Evolutionary conservation across 2,329 filamentous ascomycete genomes (phyloP), one percentile per base, ranked within the genome.

Genomic region (Neonectria punicea): DNA sequence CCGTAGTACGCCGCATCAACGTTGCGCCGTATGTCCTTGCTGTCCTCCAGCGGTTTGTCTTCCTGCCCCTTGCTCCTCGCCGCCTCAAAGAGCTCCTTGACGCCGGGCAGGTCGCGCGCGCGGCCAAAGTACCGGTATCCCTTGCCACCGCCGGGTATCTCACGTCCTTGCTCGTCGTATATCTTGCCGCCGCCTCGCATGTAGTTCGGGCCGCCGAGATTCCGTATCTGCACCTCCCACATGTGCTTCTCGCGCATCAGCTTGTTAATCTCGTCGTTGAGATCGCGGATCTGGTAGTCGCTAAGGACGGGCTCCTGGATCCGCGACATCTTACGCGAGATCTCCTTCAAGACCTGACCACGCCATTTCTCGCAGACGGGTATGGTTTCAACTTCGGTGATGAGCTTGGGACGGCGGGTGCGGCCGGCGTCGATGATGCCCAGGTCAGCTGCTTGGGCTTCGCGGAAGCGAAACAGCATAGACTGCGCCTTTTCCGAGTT

Each of bases 211-310:
- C 96, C 96, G n/a, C 96, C 96, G 25, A 98, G 80, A 75, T 97
- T 97, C 63, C 94, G 88, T 73, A 99, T 98, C 81, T 98, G 94
- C 73, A 96, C 89, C 84, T 99, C 96, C 96, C 96, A 99, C 87
- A 97, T 94, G 86, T 97, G 94, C 82, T 99, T 99, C 84, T 99
- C 96, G 69, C 94, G 90, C 93, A 99, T 98, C 67, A 97, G 87
- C 83, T 97, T 97, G 85, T 99, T 99, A 85, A 99, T 97, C 82
- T 99, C 96, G 80, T 99, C 96, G 83, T 99, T 99, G 77, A 99
- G 85, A 81, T 99, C 96, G 76, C 96, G 91, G 80, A 99, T 93
- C 85, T 98, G 96, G 84, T 92, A 98, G 85, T 99, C 96, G 81
- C 90, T 93, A n/a, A 99, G 86, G 51, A 91, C 90, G 9, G 89